phyloP scores from a whole-genome alignment of 2,329 filamentous ascomycete genomes.

The Ascochyta viciae-villosae region DNA sequence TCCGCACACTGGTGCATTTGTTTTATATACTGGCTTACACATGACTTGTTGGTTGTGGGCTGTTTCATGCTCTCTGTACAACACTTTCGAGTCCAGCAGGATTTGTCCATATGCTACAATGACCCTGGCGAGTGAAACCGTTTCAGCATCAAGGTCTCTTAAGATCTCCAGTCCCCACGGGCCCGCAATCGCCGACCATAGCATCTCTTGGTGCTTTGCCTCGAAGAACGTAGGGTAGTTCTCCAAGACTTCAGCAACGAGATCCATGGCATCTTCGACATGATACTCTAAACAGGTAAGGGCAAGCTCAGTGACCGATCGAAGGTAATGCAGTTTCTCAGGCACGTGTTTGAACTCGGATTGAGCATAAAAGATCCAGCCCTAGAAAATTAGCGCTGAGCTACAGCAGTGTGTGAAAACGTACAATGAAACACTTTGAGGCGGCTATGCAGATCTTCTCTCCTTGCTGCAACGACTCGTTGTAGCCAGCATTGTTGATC shows the following conservation, averaged over 20 bases:
- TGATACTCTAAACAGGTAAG: constrained; percentile 67
- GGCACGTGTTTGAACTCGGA: constrained; percentile 65
- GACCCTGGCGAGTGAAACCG: constrained; percentile 44
- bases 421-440: constrained; percentile 44
- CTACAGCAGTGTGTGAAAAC: constrained; percentile 3
- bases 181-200: constrained; percentile 44
- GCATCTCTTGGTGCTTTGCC: constrained; percentile 38
- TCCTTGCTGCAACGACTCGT: constrained; percentile 32
- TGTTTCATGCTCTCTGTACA: constrained; percentile 58
- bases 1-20: neutral
- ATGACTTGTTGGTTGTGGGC: constrained; percentile 45
- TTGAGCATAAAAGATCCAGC: constrained; percentile 78
- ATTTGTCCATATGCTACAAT: constrained; percentile 47
- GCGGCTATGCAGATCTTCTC: constrained; percentile 45
- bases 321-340: constrained; percentile 65
- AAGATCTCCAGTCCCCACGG: constrained; percentile 47
- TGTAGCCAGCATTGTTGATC: constrained; percentile 32
- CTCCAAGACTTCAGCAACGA: constrained; percentile 46
- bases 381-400: constrained; percentile 52
- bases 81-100: constrained; percentile 39
- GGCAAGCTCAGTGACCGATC: constrained; percentile 65
- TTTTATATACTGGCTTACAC: constrained; percentile 31
- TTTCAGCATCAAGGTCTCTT: constrained; percentile 45
- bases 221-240: constrained; percentile 47
- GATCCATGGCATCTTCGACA: constrained; percentile 53